Evolutionary conservation across 108 stramenopile species (phyloP).

Genomic region (Cyclotella kingstonii): DNA sequence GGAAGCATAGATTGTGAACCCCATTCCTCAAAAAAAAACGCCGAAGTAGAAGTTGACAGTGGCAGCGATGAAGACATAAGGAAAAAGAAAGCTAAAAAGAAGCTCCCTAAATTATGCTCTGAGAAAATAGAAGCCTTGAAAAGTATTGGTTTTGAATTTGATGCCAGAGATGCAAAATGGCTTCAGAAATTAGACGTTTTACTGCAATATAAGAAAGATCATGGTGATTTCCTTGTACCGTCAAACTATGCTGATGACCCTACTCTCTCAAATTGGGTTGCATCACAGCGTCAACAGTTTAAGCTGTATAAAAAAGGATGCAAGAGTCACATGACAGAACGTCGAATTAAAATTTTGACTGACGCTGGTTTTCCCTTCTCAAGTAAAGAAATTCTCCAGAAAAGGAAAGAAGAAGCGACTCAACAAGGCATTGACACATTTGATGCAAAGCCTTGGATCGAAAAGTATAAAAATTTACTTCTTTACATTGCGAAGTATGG

Average conservation of each 20-base stretch:
- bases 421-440: conserved; percentile 31
- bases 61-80: neutral
- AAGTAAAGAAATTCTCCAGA: conserved; percentile 22
- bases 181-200: conserved; percentile 32
- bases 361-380: conserved; percentile 38
- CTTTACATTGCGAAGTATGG: conserved; percentile 21
- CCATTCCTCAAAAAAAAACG: too few species aligned
- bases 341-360: conserved; percentile 30
- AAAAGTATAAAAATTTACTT: conserved; percentile 32
- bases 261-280: conserved; percentile 40
- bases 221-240: conserved; percentile 35
- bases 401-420: conserved; percentile 33
- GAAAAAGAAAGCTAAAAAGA: conserved; percentile 32
- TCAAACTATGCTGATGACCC: conserved; percentile 35
- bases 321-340: conserved; percentile 33
- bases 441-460: conserved; percentile 37
- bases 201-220: conserved; percentile 25
- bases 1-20: too few species aligned
- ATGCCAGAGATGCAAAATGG: conserved; percentile 42
- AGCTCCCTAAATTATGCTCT: conserved; percentile 23
- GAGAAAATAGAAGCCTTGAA: conserved; percentile 27
- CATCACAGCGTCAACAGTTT: conserved; percentile 37
- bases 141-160: conserved; percentile 39
- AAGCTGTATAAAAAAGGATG: conserved; percentile 34
- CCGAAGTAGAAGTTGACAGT: conserved; percentile 7